phyloP scores from a whole-genome alignment of 495 filamentous ascomycete species.

The Aspergillus avenaceus region DNA sequence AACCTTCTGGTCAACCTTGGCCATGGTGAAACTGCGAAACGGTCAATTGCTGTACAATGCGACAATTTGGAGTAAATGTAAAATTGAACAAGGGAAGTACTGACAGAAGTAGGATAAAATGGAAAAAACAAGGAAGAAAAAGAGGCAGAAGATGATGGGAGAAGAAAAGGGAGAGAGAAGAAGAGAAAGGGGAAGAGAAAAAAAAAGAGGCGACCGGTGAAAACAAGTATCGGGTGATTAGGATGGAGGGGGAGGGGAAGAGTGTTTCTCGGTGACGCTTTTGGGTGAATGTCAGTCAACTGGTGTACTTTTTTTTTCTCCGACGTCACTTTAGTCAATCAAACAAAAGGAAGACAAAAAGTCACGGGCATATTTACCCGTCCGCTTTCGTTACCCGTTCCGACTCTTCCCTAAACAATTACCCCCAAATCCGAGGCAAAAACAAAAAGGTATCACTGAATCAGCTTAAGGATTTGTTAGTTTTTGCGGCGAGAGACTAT shows the following conservation, averaged over 20 bases:
- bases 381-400: constrained; percentile 19
- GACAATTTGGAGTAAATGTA: constrained; percentile 13
- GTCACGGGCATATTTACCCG: constrained; percentile 2
- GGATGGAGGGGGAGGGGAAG: constrained; percentile 28
- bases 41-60: constrained; percentile 22
- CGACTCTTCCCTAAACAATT: constrained; percentile 39
- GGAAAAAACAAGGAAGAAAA: constrained; percentile 15
- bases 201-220: constrained; percentile 27
- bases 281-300: constrained; percentile 13
- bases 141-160: background rate
- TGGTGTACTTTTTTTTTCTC: constrained; percentile 10
- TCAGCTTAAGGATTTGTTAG: too few species aligned
- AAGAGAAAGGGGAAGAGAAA: background rate
- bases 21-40: constrained; percentile 51
- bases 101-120: constrained; percentile 10
- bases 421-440: too few species aligned
- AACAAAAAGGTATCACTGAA: too few species aligned
- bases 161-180: constrained; percentile 1
- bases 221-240: constrained; percentile 4
- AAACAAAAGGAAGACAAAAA: too few species aligned
- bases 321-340: constrained; percentile 29
- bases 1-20: constrained; percentile 82
- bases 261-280: constrained; percentile 35
- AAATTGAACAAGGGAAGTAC: constrained; percentile 5
- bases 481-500: background rate